Evolutionary conservation across 108 stramenopile species (phyloP), one percentile per base, ranked within the genome.

Genomic region (Cyclostephanos tholiformis): DNA sequence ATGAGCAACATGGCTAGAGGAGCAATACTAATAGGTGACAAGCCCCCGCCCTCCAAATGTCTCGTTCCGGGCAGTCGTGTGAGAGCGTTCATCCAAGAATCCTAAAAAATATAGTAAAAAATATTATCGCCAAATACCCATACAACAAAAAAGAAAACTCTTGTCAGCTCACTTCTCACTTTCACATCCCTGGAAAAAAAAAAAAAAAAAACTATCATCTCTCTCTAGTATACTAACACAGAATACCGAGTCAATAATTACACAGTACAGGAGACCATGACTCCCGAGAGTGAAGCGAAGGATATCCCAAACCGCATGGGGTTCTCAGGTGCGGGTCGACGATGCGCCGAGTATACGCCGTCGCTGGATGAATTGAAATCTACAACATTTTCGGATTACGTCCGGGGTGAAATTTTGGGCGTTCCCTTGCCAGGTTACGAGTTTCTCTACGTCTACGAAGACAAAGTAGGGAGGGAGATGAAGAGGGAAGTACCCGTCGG

Each of bases 381-480:
- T 29, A 69, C 65, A 0, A 69, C 87, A 26, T 94, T 94, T 63
- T 87, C 89, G 0, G 90, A 94, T 51, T 94, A 89, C 51, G 75
- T 94, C 30, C 84, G 93, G 4, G 74, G 86, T 36, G 80, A 84
- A 39, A 74, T 94, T 22, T 66, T 94, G 46, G 67, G 65, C 4
- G 69, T 84, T 55, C 85, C 89, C 17, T 52, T 83, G 26, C 80
- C 80, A 25, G 80, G 80, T n/a, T 80, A 70, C 50, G 80, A 80
- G 32, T 80, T 80, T 32, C 61, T 80, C 0, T 80, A 80, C 27
- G 63, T 80, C 12, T 74, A 80, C 48, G 73, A 80, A 35, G 69
- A 80, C 26, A 50, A 53, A 50, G 68, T 77, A 43, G 39, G 41
- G 46, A 65, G 58, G 66, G 72, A 72, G 61, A 51, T 7, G 69